Evolutionary conservation across 2,329 filamentous ascomycete genomes (phyloP), one percentile per base, ranked within the genome.

Genomic region (Hymenoscyphus fructigenus): DNA sequence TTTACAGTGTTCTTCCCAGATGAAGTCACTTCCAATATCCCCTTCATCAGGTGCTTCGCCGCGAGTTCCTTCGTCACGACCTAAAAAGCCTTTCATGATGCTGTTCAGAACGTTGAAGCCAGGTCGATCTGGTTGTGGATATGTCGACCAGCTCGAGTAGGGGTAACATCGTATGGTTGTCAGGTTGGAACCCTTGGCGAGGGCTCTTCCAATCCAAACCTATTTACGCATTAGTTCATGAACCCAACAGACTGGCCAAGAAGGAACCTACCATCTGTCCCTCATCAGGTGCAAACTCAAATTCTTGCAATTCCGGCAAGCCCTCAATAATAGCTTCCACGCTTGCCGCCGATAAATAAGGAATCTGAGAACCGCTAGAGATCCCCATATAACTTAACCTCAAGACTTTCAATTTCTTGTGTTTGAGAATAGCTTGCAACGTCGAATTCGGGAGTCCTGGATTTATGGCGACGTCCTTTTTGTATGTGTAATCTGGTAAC

Each of bases 1-100:
- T 15, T 59, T 34, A 14, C 34, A 63, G 41, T 60, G 61, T 9
- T 59, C 29, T 59, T 63, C 61, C 61, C 61, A 63, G 47, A 59
- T 36, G 14, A 63, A 63, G 5, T n/a, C n/a, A 5, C 3, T 20
- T 17, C 17, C 9, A n/a, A n/a, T n/a, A n/a, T 20, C 41, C 1
- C 5, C 34, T 2, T 10, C 34, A 36, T 36, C 1, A 32, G 29
- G 3, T 17, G 1, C 50, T 32, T 23, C 38, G 7, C 9, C 32
- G 61, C 12, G 20, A 6, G 9, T 1, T 23, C 17, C 28, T 14
- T 34, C 36, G 26, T 29, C 14, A 17, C 53, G 38, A 20, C 20
- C 15, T 32, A 63, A 26, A 47, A 60, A 64, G 32, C 38, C 20
- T 15, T 56, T 23, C 23, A 59, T 2, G 32, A 64, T 64, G 12